These are phyloP conservation scores for Globisporangium parvum DNA, from an alignment of 352 stramenopile genomes.

Conservation along the genomic window DNA sequence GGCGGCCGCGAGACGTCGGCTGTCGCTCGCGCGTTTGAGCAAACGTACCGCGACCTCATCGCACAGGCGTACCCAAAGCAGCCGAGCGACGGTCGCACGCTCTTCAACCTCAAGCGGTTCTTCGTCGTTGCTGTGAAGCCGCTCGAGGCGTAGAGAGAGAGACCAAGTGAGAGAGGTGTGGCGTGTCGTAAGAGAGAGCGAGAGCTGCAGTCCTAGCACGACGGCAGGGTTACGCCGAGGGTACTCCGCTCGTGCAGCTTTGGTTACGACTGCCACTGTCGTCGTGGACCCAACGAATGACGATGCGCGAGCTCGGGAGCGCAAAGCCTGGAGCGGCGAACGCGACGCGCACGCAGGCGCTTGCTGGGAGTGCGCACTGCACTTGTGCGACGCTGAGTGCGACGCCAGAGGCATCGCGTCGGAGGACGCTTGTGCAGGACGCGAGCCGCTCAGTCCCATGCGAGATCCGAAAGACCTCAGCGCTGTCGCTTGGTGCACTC, in stretches of 20 bases:
- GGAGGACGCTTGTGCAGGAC: constrained; percentile 10
- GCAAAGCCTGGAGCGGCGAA: constrained; percentile 19
- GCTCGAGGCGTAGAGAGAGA: not conserved
- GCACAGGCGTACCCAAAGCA: constrained; percentile 49
- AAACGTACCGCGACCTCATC: constrained; percentile 56
- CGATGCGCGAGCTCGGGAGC: constrained; percentile 8
- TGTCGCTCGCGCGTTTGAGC: constrained; percentile 27
- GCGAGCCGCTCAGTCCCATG: constrained; percentile 2
- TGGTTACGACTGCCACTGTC: not conserved
- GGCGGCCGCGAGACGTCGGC: constrained; percentile 18
- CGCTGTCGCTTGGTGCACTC: not conserved
- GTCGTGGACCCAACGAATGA: constrained; percentile 4
- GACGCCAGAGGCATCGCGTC: constrained; percentile 6
- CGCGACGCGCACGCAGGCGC: constrained; percentile 23
- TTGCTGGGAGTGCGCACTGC: constrained; percentile 15
- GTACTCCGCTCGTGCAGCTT: not conserved
- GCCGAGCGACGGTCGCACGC: constrained; percentile 34
- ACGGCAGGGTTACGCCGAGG: too few relatives aligned
- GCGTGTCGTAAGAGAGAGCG: too few relatives aligned
- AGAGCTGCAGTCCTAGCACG: too few relatives aligned
- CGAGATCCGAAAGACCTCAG: constrained; percentile 34
- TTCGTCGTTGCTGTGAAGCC: constrained; percentile 51
- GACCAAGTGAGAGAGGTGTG: not conserved
- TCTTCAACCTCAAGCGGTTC: constrained; percentile 70
- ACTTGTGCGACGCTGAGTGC: constrained; percentile 24